Percentiles rank a stretch among this genome's conserved stretches.
Evolutionary conservation across 306 rosid species (phyloP).

Genomic region (Acacia confusa): DNA sequence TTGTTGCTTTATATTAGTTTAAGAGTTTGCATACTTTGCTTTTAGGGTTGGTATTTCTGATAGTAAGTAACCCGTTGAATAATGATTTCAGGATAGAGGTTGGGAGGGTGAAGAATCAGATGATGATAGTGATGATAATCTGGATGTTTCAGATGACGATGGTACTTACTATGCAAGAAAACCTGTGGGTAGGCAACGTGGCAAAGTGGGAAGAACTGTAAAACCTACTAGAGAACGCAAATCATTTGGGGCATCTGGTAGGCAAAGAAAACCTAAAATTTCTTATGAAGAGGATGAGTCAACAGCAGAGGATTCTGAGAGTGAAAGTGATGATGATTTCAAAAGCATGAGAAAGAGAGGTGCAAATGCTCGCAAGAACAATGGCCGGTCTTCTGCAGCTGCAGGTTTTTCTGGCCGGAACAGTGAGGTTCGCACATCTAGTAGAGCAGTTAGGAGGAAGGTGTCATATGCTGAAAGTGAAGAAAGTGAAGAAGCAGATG

Average conservation of each 20-base stretch:
- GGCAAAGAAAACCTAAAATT: constrained; percentile 71
- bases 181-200: constrained; percentile 55
- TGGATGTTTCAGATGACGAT: constrained; percentile 77
- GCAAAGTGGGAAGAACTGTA: constrained; percentile 55
- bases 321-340: constrained; percentile 72
- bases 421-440: constrained; percentile 85
- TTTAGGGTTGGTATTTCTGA: constrained; percentile 29
- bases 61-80: constrained; percentile 29
- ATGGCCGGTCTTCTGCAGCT: constrained; percentile 49
- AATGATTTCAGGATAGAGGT: constrained; percentile 69
- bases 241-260: constrained; percentile 51
- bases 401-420: constrained; percentile 51
- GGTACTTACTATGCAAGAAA: constrained; percentile 69
- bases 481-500: constrained; percentile 90
- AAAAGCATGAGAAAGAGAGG: constrained; percentile 58
- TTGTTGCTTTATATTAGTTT: constrained; percentile 24
- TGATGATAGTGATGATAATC: constrained; percentile 64
- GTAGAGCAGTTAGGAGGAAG: constrained; percentile 76
- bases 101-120: constrained; percentile 90
- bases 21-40: constrained; percentile 10
- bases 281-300: constrained; percentile 84
- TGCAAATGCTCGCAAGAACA: constrained; percentile 60
- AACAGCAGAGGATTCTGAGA: constrained; percentile 71
- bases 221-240: constrained; percentile 63
- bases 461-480: constrained; percentile 99